Percentiles rank a stretch among this genome's conserved stretches.
Evolutionary conservation across 306 rosid genomes (phyloP).

Genomic region (Mucuna pruriens): DNA sequence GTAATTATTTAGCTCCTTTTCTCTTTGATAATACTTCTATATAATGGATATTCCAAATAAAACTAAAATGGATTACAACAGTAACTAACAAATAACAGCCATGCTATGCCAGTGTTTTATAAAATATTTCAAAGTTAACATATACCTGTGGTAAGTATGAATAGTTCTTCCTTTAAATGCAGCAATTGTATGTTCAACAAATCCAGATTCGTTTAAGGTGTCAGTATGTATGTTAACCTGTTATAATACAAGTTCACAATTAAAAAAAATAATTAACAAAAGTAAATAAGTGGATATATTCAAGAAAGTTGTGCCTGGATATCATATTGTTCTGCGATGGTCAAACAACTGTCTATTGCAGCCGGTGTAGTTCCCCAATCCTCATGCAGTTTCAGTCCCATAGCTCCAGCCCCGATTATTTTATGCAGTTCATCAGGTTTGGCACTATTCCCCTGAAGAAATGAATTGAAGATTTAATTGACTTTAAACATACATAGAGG

Average conservation of each 20-base stretch:
- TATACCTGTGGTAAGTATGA: conserved; percentile 92
- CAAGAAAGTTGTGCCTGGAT: conserved; percentile 63
- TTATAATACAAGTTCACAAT: conserved; percentile 28
- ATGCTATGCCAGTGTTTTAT: neutral
- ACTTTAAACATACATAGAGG: neutral
- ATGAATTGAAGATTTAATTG: conserved; percentile 11
- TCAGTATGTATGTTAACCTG: conserved; percentile 97
- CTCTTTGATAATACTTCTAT: conserved; percentile 15
- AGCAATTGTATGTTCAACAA: conserved; percentile 86
- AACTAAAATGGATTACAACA: neutral
- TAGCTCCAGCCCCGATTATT: conserved; percentile 88
- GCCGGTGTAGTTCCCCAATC: conserved; percentile 99
- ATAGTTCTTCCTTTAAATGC: conserved; percentile 93
- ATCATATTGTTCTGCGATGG: conserved; percentile 75
- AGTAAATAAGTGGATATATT: neutral
- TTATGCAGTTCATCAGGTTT: conserved; percentile 71
- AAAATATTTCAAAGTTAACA: neutral
- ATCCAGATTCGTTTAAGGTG: conserved; percentile 94
- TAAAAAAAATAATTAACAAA: conserved; percentile 10
- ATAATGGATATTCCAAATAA: neutral
- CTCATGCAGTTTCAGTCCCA: conserved; percentile 97
- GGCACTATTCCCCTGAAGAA: conserved; percentile 79
- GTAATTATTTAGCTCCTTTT: conserved; percentile 7
- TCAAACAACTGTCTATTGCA: conserved; percentile 78
- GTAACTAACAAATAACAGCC: conserved; percentile 1